Conservation (phyloP, 768 basidiomycete genomes). For the Fibroporia radiculosa region DNA sequence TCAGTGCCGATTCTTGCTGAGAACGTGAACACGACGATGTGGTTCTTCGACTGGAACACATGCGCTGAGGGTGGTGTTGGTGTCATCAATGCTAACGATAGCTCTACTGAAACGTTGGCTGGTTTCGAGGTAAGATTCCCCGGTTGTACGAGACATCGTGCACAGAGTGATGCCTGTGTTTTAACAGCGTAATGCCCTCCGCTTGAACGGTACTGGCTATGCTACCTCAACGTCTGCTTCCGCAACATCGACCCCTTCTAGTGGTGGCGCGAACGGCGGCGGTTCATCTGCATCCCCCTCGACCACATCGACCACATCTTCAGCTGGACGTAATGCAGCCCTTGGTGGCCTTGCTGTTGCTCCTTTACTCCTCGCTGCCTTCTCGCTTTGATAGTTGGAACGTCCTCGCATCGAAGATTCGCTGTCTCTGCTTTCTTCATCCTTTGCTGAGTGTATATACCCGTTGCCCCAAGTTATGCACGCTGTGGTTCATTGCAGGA, state of each 20-base stretch:
- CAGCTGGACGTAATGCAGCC: slow-evolving; percentile 11
- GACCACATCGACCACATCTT: slow-evolving; percentile 1
- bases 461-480: neutral
- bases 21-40: slow-evolving; percentile 38
- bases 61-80: slow-evolving; percentile 55
- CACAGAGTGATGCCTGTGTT: neutral
- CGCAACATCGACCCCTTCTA: slow-evolving; percentile 10
- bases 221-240: slow-evolving; percentile 13
- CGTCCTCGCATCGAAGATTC: too few species aligned
- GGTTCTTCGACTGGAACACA: slow-evolving; percentile 52
- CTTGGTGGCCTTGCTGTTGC: slow-evolving; percentile 9
- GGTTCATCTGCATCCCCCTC: slow-evolving; percentile 7
- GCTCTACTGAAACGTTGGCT: slow-evolving; percentile 27
- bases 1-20: slow-evolving; percentile 34
- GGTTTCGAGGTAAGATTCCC: slow-evolving; percentile 29
- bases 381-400: slow-evolving; percentile 15
- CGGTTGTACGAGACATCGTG: neutral
- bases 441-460: neutral
- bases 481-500: too few species aligned
- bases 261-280: neutral
- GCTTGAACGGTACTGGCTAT: slow-evolving; percentile 44
- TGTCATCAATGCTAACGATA: slow-evolving; percentile 47
- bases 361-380: slow-evolving; percentile 10
- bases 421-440: too few species aligned
- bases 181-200: slow-evolving; percentile 46